A percentile compares a stretch with the other conserved stretches of the same genome.
Evolutionary conservation across 257 asterid species (phyloP).

Genomic region (Catharanthus roseus): DNA sequence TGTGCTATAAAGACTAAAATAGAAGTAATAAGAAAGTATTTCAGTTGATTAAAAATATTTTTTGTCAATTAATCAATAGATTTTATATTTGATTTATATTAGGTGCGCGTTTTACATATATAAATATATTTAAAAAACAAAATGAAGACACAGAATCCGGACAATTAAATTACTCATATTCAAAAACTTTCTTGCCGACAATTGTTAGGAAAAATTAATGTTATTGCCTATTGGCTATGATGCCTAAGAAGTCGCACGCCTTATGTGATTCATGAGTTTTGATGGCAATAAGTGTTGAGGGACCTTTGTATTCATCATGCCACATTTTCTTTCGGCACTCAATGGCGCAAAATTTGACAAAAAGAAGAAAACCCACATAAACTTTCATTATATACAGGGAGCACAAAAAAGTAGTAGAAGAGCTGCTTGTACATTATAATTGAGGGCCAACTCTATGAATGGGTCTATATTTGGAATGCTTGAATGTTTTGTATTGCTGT

Average conservation of each 20-base stretch:
- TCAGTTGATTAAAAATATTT: too few species aligned
- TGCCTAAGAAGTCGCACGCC: conserved; percentile 2
- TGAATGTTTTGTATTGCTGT: too few species aligned
- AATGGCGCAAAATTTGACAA: not conserved
- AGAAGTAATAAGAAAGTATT: too few species aligned
- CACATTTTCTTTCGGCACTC: conserved; percentile 13
- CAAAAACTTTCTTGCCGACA: not conserved
- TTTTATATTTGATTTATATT: too few species aligned
- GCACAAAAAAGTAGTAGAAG: not conserved
- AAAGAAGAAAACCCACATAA: conserved; percentile 13
- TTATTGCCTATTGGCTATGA: not conserved
- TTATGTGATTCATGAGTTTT: not conserved
- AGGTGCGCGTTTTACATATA: too few species aligned
- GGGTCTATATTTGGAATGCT: not conserved
- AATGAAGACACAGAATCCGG: too few species aligned
- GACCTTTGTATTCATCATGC: conserved; percentile 7
- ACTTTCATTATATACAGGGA: conserved; percentile 16
- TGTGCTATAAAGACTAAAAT: too few species aligned
- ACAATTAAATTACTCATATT: too few species aligned
- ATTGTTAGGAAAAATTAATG: not conserved
- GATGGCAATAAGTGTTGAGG: not conserved
- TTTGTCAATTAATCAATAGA: too few species aligned
- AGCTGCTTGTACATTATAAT: not conserved
- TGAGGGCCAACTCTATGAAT: not conserved
- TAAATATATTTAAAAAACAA: too few species aligned